These are phyloP conservation scores for Pyrenopolyporus hunteri DNA, from an alignment of 495 filamentous ascomycete species.

Conservation along the genomic window DNA sequence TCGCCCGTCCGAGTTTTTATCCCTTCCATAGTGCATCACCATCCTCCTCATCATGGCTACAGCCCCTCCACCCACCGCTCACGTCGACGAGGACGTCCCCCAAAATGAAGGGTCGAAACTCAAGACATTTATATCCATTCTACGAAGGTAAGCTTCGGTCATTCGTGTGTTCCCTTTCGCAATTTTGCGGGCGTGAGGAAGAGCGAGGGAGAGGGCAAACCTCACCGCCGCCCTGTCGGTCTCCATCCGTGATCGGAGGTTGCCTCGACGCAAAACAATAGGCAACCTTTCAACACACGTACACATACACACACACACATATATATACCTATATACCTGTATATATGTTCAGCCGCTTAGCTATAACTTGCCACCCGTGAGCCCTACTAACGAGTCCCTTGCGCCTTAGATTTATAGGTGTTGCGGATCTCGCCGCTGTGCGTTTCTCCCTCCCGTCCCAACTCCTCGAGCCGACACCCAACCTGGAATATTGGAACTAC, in stretches of 20 bases:
- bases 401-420: slow-evolving; percentile 81
- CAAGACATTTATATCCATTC: slow-evolving; percentile 79
- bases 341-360: too few species aligned
- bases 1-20: neutral
- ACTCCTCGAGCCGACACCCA: slow-evolving; percentile 92
- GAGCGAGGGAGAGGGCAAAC: neutral
- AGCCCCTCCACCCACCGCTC: slow-evolving; percentile 20
- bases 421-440: slow-evolving; percentile 91
- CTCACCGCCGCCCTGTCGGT: slow-evolving; percentile 34
- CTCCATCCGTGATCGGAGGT: slow-evolving; percentile 29
- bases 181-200: neutral
- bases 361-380: neutral
- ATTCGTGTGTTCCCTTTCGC: neutral
- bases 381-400: neutral
- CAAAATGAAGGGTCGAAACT: slow-evolving; percentile 84
- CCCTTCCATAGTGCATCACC: neutral
- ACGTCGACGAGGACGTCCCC: slow-evolving; percentile 61
- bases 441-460: slow-evolving; percentile 96
- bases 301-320: too few species aligned
- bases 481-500: slow-evolving; percentile 99
- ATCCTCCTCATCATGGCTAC: slow-evolving; percentile 37
- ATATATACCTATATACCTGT: too few species aligned
- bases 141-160: slow-evolving; percentile 69
- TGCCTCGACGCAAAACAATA: slow-evolving; percentile 10
- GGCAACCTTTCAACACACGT: neutral